Percentiles rank a stretch among this genome's conserved stretches.
Evolutionary conservation across 2,329 filamentous ascomycete genomes (phyloP).

Genomic region (Alternaria triticimaculans): DNA sequence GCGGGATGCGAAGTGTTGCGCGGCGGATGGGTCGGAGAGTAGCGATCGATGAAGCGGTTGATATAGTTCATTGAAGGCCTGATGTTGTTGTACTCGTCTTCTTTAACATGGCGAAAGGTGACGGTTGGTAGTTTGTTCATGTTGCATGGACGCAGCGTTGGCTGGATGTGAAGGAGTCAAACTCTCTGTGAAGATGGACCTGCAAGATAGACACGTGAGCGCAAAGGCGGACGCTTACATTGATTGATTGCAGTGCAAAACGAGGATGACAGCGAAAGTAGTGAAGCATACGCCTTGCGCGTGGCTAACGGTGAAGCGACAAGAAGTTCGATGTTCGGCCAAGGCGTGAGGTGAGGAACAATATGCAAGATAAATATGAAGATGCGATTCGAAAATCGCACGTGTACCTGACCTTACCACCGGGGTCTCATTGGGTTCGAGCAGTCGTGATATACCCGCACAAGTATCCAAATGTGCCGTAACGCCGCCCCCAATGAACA

Average conservation of each 20-base stretch:
- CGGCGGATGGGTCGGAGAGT: background rate
- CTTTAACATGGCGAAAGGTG: background rate
- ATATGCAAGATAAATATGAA: background rate
- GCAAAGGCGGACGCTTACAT: background rate
- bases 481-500: conserved; percentile 7
- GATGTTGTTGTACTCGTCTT: background rate
- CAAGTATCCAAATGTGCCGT: background rate
- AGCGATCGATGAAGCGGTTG: conserved; percentile 14
- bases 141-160: conserved; percentile 1
- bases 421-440: background rate
- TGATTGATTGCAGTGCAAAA: background rate
- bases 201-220: conserved; percentile 3
- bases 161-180: conserved; percentile 5
- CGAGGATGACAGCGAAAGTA: background rate
- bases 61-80: conserved; percentile 16
- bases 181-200: background rate
- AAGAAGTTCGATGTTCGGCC: background rate
- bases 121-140: conserved; percentile 3
- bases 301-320: background rate
- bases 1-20: background rate
- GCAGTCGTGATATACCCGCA: background rate
- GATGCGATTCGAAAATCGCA: too few relatives aligned
- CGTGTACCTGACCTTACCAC: background rate
- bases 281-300: background rate
- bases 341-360: conserved; percentile 9